Evolutionary conservation across 352 stramenopile species (phyloP).

Genomic region (Hyaloperonospora arabidopsidis): DNA sequence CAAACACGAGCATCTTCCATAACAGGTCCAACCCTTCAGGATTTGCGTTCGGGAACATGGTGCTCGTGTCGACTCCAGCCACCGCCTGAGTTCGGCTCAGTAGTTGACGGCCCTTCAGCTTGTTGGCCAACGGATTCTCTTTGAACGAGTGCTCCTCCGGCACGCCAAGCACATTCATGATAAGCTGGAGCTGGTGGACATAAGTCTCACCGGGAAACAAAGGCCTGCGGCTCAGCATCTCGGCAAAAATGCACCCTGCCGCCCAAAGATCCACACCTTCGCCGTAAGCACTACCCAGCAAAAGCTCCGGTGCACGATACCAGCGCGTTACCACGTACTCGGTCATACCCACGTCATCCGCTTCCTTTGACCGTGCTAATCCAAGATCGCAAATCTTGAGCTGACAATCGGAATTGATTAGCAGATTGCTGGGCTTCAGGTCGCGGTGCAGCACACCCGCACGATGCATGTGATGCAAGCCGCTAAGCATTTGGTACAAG

Average conservation of each 20-base stretch:
- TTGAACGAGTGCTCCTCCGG: conserved; percentile 85
- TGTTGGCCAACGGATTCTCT: conserved; percentile 82
- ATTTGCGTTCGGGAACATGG: conserved; percentile 83
- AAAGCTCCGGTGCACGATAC: conserved; percentile 81
- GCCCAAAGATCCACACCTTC: conserved; percentile 83
- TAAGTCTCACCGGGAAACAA: conserved; percentile 83
- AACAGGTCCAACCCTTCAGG: conserved; percentile 73
- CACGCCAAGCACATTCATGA: conserved; percentile 85
- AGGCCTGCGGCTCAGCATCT: conserved; percentile 82
- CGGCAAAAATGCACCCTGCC: conserved; percentile 81
- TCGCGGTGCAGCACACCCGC: conserved; percentile 80
- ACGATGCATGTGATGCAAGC: conserved; percentile 82
- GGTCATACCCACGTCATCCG: conserved; percentile 86
- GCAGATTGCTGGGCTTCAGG: conserved; percentile 81
- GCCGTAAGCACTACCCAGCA: conserved; percentile 78
- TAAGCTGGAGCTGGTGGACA: conserved; percentile 82
- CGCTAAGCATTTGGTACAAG: conserved; percentile 88
- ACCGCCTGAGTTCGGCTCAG: conserved; percentile 76
- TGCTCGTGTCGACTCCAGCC: conserved; percentile 70
- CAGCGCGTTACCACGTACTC: conserved; percentile 87
- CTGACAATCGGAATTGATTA: conserved; percentile 91
- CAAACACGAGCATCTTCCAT: conserved; percentile 87
- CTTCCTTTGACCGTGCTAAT: conserved; percentile 83
- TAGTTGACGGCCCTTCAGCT: conserved; percentile 78
- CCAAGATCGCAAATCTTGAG: conserved; percentile 96